phyloP scores from a whole-genome alignment of 1,139 yeast species.

The Debaryomycetaceae sp. region DNA sequence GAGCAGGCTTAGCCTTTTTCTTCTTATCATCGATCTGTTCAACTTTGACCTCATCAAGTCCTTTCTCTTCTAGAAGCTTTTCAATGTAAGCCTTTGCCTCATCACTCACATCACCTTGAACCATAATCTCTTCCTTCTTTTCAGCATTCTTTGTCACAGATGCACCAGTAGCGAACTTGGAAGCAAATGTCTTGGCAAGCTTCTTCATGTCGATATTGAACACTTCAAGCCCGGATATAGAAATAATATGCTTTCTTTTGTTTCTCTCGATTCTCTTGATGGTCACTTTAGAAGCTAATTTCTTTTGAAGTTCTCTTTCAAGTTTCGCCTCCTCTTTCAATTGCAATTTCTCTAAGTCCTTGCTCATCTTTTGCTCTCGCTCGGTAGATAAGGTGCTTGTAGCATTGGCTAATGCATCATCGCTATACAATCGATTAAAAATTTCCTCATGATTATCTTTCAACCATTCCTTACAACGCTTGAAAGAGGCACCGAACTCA shows the following conservation, averaged over 20 bases:
- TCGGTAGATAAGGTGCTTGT: slow-evolving; percentile 61
- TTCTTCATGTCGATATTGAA: slow-evolving; percentile 88
- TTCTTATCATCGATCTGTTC: slow-evolving; percentile 83
- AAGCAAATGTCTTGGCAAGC: slow-evolving; percentile 86
- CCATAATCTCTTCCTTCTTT: slow-evolving; percentile 85
- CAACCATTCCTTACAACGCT: slow-evolving; percentile 85
- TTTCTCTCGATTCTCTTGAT: slow-evolving; percentile 90
- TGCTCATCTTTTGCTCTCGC: slow-evolving; percentile 76
- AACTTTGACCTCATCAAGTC: slow-evolving; percentile 78
- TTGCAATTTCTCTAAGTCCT: slow-evolving; percentile 81
- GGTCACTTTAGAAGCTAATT: slow-evolving; percentile 72
- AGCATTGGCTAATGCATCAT: slow-evolving; percentile 49
- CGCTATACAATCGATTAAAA: slow-evolving; percentile 59
- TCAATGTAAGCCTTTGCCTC: slow-evolving; percentile 80
- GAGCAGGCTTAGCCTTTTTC: slow-evolving; percentile 54
- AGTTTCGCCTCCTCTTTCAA: slow-evolving; percentile 86
- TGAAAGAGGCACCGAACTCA: slow-evolving; percentile 82
- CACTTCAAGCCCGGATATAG: slow-evolving; percentile 84
- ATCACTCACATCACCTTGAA: slow-evolving; percentile 95
- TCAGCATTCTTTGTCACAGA: slow-evolving; percentile 91
- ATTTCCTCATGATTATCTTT: slow-evolving; percentile 54
- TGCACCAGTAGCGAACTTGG: slow-evolving; percentile 96
- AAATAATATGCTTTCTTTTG: slow-evolving; percentile 82
- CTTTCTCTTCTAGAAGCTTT: slow-evolving; percentile 74
- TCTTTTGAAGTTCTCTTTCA: slow-evolving; percentile 79